Evolutionary conservation across 2,329 filamentous ascomycete genomes (phyloP), one percentile per base, ranked within the genome.

Genomic region (Trichophyton equinum): DNA sequence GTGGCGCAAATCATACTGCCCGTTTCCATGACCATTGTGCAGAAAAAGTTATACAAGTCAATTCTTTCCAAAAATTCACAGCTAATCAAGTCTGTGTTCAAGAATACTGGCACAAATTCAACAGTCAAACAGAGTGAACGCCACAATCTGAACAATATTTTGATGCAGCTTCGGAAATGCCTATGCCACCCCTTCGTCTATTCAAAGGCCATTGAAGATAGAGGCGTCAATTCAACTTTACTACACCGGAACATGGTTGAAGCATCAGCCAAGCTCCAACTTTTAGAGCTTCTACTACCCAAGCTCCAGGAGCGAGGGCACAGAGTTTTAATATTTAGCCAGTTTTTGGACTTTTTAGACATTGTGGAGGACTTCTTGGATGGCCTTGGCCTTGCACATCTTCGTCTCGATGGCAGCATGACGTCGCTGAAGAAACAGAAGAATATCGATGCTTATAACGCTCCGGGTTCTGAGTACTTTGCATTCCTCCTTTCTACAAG

Each of bases 161-260:
- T 99, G 49, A 90, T 96, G 82, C 94, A 99, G 72, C 80, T 99
- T 18, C 85, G 94, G 18, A 97, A 96, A 72, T 95, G 90, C 65
- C 79, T 99, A 1, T 96, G 92, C 65, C 95, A 99, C 73, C 94
- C 95, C 0, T 99, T 97, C 70, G 85, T 97, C 57, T 99, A 96
- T 78, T 96, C 85, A 68, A 80, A 84, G 46, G 86, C 88, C 22
- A 94, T 99, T 62, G 95, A 99, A 74, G 94, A 99, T 72, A 84
- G 84, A 56, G 82, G 81, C 0, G 77, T 85, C 1, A 79, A 86
- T 60, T 73, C 81, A 1, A 77, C 77, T 5, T 78, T 85, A 2
- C 81, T 88, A 47, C 85, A 91, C 69, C 84, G 85, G 27, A 96
- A 95, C 68, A 79, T 99, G 1, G 83, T 99, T 0, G 91, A 96